These are phyloP conservation scores for Tricholoma saponaceum DNA, from an alignment of 768 basidiomycete genomes.

Conservation along the genomic window DNA sequence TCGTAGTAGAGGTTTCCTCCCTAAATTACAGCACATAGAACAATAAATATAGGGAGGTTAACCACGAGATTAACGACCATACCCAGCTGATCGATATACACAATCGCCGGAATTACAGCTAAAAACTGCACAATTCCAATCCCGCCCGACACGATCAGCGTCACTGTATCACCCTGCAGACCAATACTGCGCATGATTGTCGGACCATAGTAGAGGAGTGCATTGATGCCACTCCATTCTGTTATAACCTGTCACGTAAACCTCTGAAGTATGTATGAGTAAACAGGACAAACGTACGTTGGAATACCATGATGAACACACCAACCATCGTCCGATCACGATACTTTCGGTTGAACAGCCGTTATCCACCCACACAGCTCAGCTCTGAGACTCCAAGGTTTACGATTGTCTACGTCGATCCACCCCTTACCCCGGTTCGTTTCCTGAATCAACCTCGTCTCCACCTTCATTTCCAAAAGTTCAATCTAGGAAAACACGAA, in stretches of 20 bases:
- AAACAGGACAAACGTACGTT: constrained; percentile 48
- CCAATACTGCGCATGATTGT: constrained; percentile 64
- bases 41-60: not conserved
- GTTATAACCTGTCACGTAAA: not conserved
- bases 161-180: constrained; percentile 51
- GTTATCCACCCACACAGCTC: constrained; percentile 48
- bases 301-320: constrained; percentile 76
- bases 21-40: constrained; percentile 24
- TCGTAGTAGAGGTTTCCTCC: constrained; percentile 62
- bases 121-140: constrained; percentile 77
- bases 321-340: constrained; percentile 64
- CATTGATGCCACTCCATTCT: constrained; percentile 91
- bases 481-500: constrained; percentile 45
- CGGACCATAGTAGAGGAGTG: constrained; percentile 79
- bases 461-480: constrained; percentile 72
- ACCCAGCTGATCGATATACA: constrained; percentile 67
- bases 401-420: constrained; percentile 1
- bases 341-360: constrained; percentile 51
- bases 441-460: constrained; percentile 48
- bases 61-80: constrained; percentile 9
- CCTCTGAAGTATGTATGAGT: not conserved
- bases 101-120: constrained; percentile 69
- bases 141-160: constrained; percentile 70
- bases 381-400: constrained; percentile 20
- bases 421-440: constrained; percentile 19